Evolutionary conservation across 2,329 filamentous ascomycete genomes (phyloP), one percentile per base, ranked within the genome.

Genomic region (Colletotrichum magnum): DNA sequence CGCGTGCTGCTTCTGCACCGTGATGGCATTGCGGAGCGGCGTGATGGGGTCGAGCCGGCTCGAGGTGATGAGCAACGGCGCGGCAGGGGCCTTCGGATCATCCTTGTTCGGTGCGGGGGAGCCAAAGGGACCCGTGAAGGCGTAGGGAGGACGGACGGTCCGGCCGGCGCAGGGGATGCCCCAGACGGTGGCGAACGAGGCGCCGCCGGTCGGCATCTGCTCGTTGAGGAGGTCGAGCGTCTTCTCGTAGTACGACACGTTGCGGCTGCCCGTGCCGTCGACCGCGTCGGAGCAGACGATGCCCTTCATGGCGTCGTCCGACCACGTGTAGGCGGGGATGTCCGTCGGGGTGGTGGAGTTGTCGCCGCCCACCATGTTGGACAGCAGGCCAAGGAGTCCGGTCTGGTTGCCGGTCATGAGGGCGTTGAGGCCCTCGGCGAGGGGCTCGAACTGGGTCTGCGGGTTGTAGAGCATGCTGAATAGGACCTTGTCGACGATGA

Each of bases 1-100:
- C 0, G 43, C 7, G 32, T 65, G 54, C 1, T 75, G 36, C 74
- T 78, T 50, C 70, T 28, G 15, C 54, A 52, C 18, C 5, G 21
- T 15, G 18, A 59, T 10, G 7, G 81, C 81, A 61, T 79, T 80
- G 6, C 76, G 68, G 50, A 78, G 70, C 36, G 82, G 82, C 41
- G 81, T 83, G 9, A 83, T 77, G 6, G 82, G 82, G 58, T 83
- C 82, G 10, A 77, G 76, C 16, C 73, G 65, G 65, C 78, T 80
- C 28, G 77, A 75, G 2, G 83, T 66, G 67, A 81, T 82, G 45
- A 84, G 69, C 15, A 84, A 74, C 6, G 82, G 81, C 6, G 77
- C 77, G 2, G 69, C 70, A 1, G 82, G 53, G 0, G 82, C 54
- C 69, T 74, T 10, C 69, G 76, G 39, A 0, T 61, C 48, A 10